Evolutionary conservation across 2,329 filamentous ascomycete genomes (phyloP).

Genomic region (Drechslera avenae): DNA sequence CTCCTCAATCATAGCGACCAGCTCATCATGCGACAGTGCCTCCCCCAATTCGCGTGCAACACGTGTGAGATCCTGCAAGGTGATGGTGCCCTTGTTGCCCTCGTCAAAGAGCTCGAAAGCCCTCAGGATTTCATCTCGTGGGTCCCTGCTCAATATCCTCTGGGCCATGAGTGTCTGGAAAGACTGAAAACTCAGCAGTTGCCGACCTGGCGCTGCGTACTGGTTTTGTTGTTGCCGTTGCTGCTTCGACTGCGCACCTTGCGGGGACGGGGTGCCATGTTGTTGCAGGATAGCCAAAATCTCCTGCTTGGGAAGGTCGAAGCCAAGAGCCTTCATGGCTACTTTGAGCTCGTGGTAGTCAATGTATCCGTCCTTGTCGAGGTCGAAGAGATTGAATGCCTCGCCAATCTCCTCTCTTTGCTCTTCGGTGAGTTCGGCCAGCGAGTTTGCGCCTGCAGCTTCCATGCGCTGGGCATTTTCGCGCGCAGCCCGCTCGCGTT

Average conservation of each 20-base stretch:
- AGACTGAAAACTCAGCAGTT: constrained; percentile 73
- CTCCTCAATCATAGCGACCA: constrained; percentile 96
- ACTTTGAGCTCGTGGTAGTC: constrained; percentile 99
- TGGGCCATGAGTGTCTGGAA: constrained; percentile 78
- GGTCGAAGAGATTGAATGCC: constrained; percentile 95
- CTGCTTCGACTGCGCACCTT: not conserved
- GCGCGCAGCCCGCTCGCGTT: constrained; percentile 51
- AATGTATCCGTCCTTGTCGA: constrained; percentile 91
- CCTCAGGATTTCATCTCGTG: constrained; percentile 85
- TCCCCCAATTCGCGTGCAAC: constrained; percentile 92
- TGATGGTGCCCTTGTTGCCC: constrained; percentile 89
- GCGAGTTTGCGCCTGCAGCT: constrained; percentile 53
- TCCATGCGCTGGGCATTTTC: constrained; percentile 45
- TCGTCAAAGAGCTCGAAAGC: constrained; percentile 94
- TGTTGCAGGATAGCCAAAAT: constrained; percentile 79
- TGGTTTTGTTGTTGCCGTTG: constrained; percentile 13
- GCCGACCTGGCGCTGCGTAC: constrained; percentile 51
- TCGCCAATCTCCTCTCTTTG: constrained; percentile 93
- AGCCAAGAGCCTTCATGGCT: constrained; percentile 91
- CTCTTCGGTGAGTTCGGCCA: constrained; percentile 75
- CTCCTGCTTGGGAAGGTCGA: constrained; percentile 85
- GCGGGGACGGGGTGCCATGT: constrained; percentile 61
- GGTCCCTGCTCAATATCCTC: constrained; percentile 81
- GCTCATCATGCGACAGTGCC: constrained; percentile 88
- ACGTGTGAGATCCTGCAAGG: constrained; percentile 81